Conservation (phyloP, 2,329 filamentous ascomycete species). For the Emergomyces pasteurianus region DNA sequence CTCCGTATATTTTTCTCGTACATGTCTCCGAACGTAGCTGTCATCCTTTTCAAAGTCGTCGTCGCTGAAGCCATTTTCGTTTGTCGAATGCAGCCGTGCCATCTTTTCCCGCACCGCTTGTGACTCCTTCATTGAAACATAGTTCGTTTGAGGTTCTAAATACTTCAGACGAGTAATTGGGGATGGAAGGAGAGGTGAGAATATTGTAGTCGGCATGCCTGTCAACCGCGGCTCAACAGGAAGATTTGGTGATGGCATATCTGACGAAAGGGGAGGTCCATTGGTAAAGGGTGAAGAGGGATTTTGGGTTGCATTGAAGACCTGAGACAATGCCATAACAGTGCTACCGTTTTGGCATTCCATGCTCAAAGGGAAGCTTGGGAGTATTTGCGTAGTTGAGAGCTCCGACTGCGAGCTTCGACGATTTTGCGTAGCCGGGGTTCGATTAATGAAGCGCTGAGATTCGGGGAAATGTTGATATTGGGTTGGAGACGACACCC, state of each 20-base stretch:
- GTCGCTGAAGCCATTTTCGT: conserved; percentile 26
- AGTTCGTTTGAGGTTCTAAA: conserved; percentile 31
- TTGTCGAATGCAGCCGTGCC: conserved; percentile 18
- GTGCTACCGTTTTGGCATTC: conserved; percentile 24
- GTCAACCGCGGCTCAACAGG: conserved; percentile 29
- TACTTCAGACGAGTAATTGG: conserved; percentile 24
- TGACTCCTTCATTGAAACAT: conserved; percentile 36
- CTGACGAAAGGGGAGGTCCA: conserved; percentile 26
- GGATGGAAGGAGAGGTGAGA: conserved; percentile 26
- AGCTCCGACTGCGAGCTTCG: conserved; percentile 18
- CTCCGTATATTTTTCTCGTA: conserved; percentile 23
- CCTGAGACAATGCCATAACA: conserved; percentile 35
- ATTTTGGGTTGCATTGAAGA: conserved; percentile 38
- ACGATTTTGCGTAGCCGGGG: conserved; percentile 29
- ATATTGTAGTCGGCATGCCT: conserved; percentile 18
- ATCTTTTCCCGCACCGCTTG: conserved; percentile 29
- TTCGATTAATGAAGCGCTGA: conserved; percentile 33
- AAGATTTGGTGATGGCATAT: conserved; percentile 39
- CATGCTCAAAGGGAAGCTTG: conserved; percentile 32
- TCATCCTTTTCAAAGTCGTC: conserved; percentile 34
- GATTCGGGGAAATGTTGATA: conserved; percentile 35
- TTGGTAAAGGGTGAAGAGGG: conserved; percentile 34
- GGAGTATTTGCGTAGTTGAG: conserved; percentile 27
- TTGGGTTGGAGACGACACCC: conserved; percentile 41
- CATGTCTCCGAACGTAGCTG: conserved; percentile 24